Percentiles rank a stretch among this genome's conserved stretches.
Evolutionary conservation across 2,329 filamentous ascomycete species (phyloP).

Genomic region (Neocatenulostroma microsporum): DNA sequence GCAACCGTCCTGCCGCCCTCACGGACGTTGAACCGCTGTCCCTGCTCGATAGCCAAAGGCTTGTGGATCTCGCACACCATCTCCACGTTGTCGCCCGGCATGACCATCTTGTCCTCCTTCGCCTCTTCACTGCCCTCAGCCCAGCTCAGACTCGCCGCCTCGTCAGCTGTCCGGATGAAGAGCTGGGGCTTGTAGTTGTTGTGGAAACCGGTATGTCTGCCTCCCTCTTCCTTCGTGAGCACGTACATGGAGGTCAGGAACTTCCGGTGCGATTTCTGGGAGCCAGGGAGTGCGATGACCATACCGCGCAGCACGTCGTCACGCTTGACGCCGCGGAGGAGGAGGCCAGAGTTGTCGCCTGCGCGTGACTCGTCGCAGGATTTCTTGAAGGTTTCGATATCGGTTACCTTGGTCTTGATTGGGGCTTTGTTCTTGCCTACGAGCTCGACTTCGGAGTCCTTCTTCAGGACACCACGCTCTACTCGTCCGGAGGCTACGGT

Average conservation of each 20-base stretch:
- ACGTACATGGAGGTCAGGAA: constrained; percentile 97
- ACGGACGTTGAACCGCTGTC: constrained; percentile 96
- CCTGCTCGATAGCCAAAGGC: constrained; percentile 79
- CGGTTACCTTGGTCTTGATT: constrained; percentile 98
- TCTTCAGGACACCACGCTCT: constrained; percentile 90
- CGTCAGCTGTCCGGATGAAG: constrained; percentile 83
- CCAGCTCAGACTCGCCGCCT: constrained; percentile 71
- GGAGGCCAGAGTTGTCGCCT: constrained; percentile 95
- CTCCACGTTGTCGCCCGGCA: constrained; percentile 98
- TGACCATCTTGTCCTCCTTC: constrained; percentile 65
- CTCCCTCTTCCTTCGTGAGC: constrained; percentile 94
- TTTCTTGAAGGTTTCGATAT: constrained; percentile 99
- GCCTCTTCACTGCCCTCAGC: constrained; percentile 72
- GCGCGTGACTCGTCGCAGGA: constrained; percentile 93
- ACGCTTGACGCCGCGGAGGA: constrained; percentile 90
- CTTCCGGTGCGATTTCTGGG: constrained; percentile 77
- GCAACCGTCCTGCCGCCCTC: constrained; percentile 69
- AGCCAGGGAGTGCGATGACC: constrained; percentile 79
- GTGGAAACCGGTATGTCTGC: constrained; percentile 90
- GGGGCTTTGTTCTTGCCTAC: constrained; percentile 73
- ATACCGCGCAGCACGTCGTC: constrained; percentile 93
- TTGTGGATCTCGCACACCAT: constrained; percentile 83
- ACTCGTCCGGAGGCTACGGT: constrained; percentile 96
- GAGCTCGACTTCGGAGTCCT: constrained; percentile 88
- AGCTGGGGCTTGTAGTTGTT: constrained; percentile 97